Evolutionary conservation across 108 stramenopile genomes (phyloP), one percentile per base, ranked within the genome.

Genomic region (Fragilaria radians): DNA sequence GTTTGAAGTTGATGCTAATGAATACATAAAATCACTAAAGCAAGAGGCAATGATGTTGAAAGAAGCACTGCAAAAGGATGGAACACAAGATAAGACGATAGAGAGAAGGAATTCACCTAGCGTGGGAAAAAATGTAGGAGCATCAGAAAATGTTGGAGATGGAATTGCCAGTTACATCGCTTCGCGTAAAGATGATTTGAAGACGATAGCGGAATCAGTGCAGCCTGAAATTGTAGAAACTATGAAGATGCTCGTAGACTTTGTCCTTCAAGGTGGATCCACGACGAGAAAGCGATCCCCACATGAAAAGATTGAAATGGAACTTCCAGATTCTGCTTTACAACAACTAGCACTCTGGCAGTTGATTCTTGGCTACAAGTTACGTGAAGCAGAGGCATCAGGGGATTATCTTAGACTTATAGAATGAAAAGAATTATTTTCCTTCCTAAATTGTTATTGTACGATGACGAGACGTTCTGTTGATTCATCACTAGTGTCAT

Each of bases 321-420:
- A 83, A 61, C 61, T 94, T 23, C 89, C 93, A 26, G 89, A 82
- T 5, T 76, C 85, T 5, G 93, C 89, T 0, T 65, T 94, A 59
- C 85, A 89, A 60, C 93, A 91, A 54, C 68, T 91, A 31, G 85
- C 87, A 0, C 63, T 94, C 7, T 95, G 94, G 94, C 94, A 95
- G 72, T 64, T 95, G 46, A 84, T 95, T 2, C 59, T 92, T 32
- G 94, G 94, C 9, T 95, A 95, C 65, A 60, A 78, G 61, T 70
- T 95, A 49, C 80, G 93, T 45, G 94, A 95, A 72, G 80, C 74
- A 14, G 94, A 95, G 57, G 94, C 90, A 19, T 83, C 70, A 19
- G 94, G 90, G 0, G 90, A 92, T 7, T 94, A 88, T 68, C 66
- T 72, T 55, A 78, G 73, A 59, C 77, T 90, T 58, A 50, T 92